Conservation (phyloP, 257 asterid genomes). For the Solanum paucissectum region DNA sequence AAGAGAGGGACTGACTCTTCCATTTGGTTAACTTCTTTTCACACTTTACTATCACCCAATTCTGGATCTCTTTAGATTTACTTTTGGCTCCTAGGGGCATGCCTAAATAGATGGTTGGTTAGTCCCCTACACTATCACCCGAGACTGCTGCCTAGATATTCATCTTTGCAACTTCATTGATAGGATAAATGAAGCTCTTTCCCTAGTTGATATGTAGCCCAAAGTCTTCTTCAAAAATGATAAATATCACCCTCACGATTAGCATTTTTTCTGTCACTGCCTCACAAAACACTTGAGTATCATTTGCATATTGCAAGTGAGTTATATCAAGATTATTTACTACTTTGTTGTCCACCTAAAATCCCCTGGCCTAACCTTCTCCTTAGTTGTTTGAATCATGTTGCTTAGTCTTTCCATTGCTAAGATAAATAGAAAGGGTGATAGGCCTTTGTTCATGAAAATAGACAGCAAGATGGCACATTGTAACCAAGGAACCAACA, state of each 20-base stretch:
- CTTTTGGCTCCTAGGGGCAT: not conserved
- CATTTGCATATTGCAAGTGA: not conserved
- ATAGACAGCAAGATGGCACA: not conserved
- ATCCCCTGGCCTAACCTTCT: not conserved
- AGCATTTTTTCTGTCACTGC: not conserved
- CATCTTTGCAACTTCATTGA: not conserved
- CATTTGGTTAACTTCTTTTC: not conserved
- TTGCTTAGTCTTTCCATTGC: not conserved
- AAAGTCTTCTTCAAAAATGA: not conserved
- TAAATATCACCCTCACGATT: not conserved
- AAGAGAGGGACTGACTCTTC: not conserved
- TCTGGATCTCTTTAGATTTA: not conserved
- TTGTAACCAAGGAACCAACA: not conserved
- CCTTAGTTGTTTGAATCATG: not conserved
- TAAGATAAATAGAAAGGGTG: not conserved
- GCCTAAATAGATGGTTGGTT: not conserved
- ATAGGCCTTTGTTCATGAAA: not conserved
- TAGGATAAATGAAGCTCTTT: not conserved
- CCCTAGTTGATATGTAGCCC: not conserved
- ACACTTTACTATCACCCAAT: not conserved
- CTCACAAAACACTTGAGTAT: not conserved
- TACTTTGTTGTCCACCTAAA: not conserved
- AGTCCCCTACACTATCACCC: not conserved
- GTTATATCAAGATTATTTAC: too few species aligned
- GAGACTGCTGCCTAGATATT: not conserved